Conservation (phyloP, 345 rosid species). For the Eucalyptus marginata region DNA sequence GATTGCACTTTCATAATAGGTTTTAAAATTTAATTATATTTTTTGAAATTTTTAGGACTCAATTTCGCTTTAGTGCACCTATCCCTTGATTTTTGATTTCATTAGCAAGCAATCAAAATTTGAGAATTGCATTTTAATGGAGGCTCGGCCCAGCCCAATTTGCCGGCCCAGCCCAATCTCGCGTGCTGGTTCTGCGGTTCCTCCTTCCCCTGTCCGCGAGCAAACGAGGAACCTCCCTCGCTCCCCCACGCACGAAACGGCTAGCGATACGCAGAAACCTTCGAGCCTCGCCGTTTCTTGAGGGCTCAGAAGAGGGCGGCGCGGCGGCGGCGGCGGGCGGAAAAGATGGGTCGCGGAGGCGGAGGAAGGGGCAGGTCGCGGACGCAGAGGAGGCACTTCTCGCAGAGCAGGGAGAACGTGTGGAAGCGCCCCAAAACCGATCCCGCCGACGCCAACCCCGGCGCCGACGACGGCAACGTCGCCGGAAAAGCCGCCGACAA, state of each 20-base stretch:
- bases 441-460: slow-evolving; percentile 11
- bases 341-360: slow-evolving; percentile 35
- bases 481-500: background rate
- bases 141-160: background rate
- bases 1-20: no score
- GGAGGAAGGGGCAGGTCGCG: slow-evolving; percentile 49
- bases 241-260: background rate
- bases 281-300: background rate
- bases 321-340: slow-evolving; percentile 13
- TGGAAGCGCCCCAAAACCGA: slow-evolving; percentile 53
- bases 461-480: background rate
- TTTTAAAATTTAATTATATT: no score
- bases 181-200: background rate
- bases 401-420: slow-evolving; percentile 61
- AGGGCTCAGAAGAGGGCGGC: slow-evolving; percentile 4
- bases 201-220: background rate
- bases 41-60: no score
- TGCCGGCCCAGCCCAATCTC: background rate
- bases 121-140: background rate
- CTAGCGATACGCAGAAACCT: background rate
- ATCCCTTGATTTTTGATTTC: background rate
- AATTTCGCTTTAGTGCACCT: no score
- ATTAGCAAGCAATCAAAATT: background rate
- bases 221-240: background rate
- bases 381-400: slow-evolving; percentile 52